Base-by-base conservation (phyloP, 768 basidiomycete species). In the Podaxis carcinomalis region DNA sequence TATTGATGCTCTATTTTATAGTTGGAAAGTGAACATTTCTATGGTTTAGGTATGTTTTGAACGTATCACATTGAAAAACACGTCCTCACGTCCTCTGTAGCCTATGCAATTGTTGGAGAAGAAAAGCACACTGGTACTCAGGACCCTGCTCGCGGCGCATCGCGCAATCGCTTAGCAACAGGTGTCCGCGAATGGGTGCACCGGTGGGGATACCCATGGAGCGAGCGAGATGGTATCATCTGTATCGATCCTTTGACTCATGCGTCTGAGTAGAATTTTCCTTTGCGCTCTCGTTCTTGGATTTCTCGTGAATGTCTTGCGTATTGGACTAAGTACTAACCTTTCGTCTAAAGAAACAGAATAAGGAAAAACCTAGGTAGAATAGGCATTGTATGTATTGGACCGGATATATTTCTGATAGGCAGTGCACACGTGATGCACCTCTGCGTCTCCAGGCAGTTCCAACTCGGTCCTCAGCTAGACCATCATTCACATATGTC, bases 101-200 rank as follows among this genome's bases (percentile, higher is more conserved):
- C 92, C 4, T 99, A 90, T 70, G 76, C 93, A 19, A 81, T 99
- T 47, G 92, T 98, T 5, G 96, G 97, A 19, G 94, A 98, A 75
- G 93, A 96, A 73, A 96, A 95, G 73, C 96, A 98, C 72, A 93
- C 92, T 0, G 95, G 92, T 1, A 89, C 87, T n/a, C 93, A 95
- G 68, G 93, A 95, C 68, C 76, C 83, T 3, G 84, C 79, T 11
- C 83, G 94, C 40, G 93, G 93, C 27, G 86, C 92, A 2, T 92
- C 92, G 6, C 87, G 92, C 56, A 83, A 85, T 23, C 87, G 95
- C 10, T 80, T 98, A 5, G 91, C 92, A 11, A 84, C 91, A 1
- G 92, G 91, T 9, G 88, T 97, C 46, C 88, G 92, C 62, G 92
- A 94, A 68, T 96, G 90, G 89, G 74, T 98, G 50, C 91, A 94